A percentile compares a stretch with the other conserved stretches of the same genome.
Evolutionary conservation across 2,329 filamentous ascomycete species (phyloP).

Genomic region (Xylaria hypoxylon): DNA sequence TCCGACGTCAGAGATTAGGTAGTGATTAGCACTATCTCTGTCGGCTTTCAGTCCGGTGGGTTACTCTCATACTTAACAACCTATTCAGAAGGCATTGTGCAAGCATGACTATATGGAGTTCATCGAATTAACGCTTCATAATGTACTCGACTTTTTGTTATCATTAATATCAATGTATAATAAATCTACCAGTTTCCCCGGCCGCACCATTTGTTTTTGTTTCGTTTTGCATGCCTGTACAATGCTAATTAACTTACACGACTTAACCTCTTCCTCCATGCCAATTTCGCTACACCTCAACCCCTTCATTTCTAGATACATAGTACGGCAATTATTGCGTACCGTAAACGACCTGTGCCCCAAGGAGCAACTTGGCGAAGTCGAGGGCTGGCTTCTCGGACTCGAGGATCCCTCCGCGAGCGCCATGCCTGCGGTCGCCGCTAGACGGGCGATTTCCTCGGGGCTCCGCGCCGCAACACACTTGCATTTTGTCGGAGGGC

Average conservation of each 20-base stretch:
- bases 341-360: slow-evolving; percentile 34
- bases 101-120: too few relatives aligned
- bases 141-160: too few relatives aligned
- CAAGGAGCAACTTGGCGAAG: slow-evolving; percentile 42
- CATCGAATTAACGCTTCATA: too few relatives aligned
- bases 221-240: too few relatives aligned
- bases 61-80: not conserved
- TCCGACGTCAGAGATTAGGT: too few relatives aligned
- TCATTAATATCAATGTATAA: too few relatives aligned
- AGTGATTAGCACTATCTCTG: not conserved
- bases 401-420: slow-evolving; percentile 35
- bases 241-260: too few relatives aligned
- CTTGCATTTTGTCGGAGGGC: slow-evolving; percentile 28
- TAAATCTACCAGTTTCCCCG: too few relatives aligned
- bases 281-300: not conserved
- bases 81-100: not conserved
- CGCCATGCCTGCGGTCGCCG: slow-evolving; percentile 21
- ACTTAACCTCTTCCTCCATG: too few relatives aligned
- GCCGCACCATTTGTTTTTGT: too few relatives aligned
- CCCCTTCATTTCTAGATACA: too few relatives aligned
- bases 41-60: not conserved
- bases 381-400: slow-evolving; percentile 39
- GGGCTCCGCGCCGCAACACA: slow-evolving; percentile 29
- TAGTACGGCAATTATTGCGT: too few relatives aligned
- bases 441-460: slow-evolving; percentile 32